Evolutionary conservation across 306 rosid species (phyloP).

Genomic region (Prunus mira): DNA sequence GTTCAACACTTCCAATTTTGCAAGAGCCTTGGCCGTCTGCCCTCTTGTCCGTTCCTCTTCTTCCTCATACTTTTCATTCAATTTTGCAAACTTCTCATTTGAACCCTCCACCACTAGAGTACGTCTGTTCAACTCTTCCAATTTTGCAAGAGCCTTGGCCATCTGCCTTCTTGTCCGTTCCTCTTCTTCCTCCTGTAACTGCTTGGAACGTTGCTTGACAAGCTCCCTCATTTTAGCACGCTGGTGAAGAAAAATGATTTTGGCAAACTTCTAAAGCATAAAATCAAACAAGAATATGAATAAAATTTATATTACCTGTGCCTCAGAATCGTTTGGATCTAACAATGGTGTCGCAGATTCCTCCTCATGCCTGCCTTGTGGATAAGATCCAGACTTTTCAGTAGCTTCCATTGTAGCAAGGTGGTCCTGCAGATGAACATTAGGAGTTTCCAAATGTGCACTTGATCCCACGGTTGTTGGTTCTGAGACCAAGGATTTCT

Average conservation of each 20-base stretch:
- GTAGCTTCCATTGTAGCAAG: slow-evolving; percentile 35
- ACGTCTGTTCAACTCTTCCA: slow-evolving; percentile 75
- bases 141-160: slow-evolving; percentile 74
- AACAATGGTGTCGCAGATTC: slow-evolving; percentile 39
- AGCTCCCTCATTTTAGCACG: slow-evolving; percentile 64
- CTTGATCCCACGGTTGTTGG: slow-evolving; percentile 38
- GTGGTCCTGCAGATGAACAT: slow-evolving; percentile 51
- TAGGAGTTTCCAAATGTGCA: slow-evolving; percentile 40
- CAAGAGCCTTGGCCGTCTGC: slow-evolving; percentile 77
- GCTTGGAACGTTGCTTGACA: slow-evolving; percentile 74
- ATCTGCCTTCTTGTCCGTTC: slow-evolving; percentile 68
- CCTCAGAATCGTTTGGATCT: slow-evolving; percentile 52
- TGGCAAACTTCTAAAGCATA: slow-evolving; percentile 24
- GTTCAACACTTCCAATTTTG: slow-evolving; percentile 76
- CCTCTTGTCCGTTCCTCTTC: slow-evolving; percentile 76
- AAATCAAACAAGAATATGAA: slow-evolving; percentile 22
- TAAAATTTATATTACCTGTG: slow-evolving; percentile 55
- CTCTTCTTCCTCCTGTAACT: slow-evolving; percentile 89
- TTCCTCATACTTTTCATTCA: slow-evolving; percentile 46
- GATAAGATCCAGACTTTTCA: slow-evolving; percentile 40
- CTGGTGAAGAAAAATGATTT: slow-evolving; percentile 37
- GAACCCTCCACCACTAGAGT: slow-evolving; percentile 45
- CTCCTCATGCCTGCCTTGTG: slow-evolving; percentile 47
- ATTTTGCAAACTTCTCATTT: slow-evolving; percentile 34
- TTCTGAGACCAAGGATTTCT: slow-evolving; percentile 40